These are phyloP conservation scores for Chloranthus sessilifolius DNA, from an alignment of 164 flowering plant genomes.

Conservation along the genomic window DNA sequence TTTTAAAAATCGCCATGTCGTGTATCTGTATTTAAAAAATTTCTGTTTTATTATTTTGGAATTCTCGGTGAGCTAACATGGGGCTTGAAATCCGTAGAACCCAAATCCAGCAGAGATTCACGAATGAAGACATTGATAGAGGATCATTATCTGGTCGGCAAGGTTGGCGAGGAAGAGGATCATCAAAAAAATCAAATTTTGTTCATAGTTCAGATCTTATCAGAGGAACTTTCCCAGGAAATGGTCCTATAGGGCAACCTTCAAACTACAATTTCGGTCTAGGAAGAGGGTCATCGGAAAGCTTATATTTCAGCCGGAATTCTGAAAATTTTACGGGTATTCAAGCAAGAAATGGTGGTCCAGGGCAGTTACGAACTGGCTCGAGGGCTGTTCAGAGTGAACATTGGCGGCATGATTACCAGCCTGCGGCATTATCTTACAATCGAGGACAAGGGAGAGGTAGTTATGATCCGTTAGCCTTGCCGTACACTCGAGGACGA, in stretches of 20 bases:
- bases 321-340: neutral
- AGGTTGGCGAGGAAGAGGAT: constrained; percentile 3
- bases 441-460: neutral
- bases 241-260: neutral
- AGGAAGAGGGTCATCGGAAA: constrained; percentile 1
- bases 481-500: too few species aligned
- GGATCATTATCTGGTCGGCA: neutral
- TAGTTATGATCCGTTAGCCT: too few species aligned
- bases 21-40: too few species aligned
- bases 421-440: too few species aligned
- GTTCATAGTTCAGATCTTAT: neutral
- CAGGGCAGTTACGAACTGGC: neutral
- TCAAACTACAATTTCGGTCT: too few species aligned
- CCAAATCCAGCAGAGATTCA: neutral
- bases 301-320: neutral
- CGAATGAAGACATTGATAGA: neutral
- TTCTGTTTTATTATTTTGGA: neutral
- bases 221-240: neutral
- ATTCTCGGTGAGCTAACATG: neutral
- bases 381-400: neutral
- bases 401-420: neutral
- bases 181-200: neutral
- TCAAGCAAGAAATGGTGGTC: neutral
- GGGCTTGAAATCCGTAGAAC: neutral
- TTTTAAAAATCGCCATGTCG: too few species aligned